Evolutionary conservation across 257 asterid species (phyloP).

Genomic region (Solanum chiquidenum): DNA sequence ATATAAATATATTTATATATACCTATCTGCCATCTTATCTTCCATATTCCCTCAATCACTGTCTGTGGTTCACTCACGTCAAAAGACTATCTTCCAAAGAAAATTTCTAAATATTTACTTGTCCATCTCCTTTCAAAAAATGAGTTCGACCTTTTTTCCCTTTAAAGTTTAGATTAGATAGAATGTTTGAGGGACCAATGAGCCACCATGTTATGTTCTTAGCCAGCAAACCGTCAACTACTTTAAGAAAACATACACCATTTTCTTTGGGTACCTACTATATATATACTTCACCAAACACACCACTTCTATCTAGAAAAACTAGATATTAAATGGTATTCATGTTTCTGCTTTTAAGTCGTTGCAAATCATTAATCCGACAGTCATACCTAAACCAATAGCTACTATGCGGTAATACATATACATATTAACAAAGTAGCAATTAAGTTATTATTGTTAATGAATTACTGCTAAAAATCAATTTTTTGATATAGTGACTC

Average conservation of each 20-base stretch:
- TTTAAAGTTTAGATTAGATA: not conserved
- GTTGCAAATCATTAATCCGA: not conserved
- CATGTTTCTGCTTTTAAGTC: not conserved
- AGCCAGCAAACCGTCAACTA: not conserved
- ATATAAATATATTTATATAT: not conserved
- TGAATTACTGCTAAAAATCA: no score
- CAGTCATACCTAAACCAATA: not conserved
- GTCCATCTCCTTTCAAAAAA: constrained; percentile 24
- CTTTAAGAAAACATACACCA: not conserved
- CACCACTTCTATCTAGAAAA: not conserved
- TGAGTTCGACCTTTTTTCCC: constrained; percentile 36
- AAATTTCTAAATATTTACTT: constrained; percentile 2
- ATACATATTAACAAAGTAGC: not conserved
- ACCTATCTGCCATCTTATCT: not conserved
- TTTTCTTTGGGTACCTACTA: not conserved
- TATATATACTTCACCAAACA: not conserved
- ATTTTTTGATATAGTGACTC: not conserved
- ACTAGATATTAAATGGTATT: not conserved
- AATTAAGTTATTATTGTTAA: no score
- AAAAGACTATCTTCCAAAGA: not conserved
- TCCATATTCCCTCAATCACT: not conserved
- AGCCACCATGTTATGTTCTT: not conserved
- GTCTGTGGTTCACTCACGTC: not conserved
- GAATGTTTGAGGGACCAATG: not conserved
- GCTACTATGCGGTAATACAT: no score